These are phyloP conservation scores for Tilletia indica DNA, from an alignment of 1,284 basidiomycete species.

Conservation along the genomic window DNA sequence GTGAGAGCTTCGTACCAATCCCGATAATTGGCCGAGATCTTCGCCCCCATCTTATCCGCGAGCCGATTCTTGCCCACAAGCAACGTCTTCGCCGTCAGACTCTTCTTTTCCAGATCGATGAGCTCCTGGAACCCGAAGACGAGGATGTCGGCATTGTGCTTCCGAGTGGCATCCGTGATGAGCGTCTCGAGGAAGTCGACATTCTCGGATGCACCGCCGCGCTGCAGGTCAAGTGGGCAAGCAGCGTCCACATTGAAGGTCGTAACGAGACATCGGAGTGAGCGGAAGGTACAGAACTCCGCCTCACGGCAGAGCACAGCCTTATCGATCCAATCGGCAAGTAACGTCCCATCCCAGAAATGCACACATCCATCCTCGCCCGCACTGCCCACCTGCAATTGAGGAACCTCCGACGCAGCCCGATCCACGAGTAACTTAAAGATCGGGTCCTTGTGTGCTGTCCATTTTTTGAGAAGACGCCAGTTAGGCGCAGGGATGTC, in stretches of 20 bases:
- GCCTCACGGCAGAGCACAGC: slow-evolving; percentile 73
- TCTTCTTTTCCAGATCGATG: slow-evolving; percentile 86
- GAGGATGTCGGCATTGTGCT: slow-evolving; percentile 73
- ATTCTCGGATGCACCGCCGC: slow-evolving; percentile 42
- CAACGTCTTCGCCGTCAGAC: slow-evolving; percentile 69
- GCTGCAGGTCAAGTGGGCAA: slow-evolving; percentile 69
- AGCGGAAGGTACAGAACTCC: slow-evolving; percentile 75
- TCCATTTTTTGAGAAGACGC: slow-evolving; percentile 85
- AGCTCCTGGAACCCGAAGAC: slow-evolving; percentile 93
- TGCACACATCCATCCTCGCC: slow-evolving; percentile 73
- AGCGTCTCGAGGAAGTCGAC: slow-evolving; percentile 40
- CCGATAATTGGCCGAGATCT: slow-evolving; percentile 27
- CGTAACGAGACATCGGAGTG: slow-evolving; percentile 75
- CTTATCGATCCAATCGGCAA: slow-evolving; percentile 80
- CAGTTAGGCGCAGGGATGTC: slow-evolving; percentile 59
- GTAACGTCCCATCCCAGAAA: slow-evolving; percentile 87
- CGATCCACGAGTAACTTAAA: slow-evolving; percentile 68
- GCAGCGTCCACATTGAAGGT: slow-evolving; percentile 93
- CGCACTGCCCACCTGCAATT: slow-evolving; percentile 72
- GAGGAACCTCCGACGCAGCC: slow-evolving; percentile 25
- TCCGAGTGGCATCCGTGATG: slow-evolving; percentile 31
- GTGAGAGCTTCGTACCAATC: slow-evolving; percentile 48
- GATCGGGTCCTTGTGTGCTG: slow-evolving; percentile 71
- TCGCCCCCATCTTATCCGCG: slow-evolving; percentile 38
- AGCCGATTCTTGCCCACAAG: slow-evolving; percentile 42